Evolutionary conservation across 1,139 yeast species (phyloP).

Genomic region (Casaregolazyma suthepensis): DNA sequence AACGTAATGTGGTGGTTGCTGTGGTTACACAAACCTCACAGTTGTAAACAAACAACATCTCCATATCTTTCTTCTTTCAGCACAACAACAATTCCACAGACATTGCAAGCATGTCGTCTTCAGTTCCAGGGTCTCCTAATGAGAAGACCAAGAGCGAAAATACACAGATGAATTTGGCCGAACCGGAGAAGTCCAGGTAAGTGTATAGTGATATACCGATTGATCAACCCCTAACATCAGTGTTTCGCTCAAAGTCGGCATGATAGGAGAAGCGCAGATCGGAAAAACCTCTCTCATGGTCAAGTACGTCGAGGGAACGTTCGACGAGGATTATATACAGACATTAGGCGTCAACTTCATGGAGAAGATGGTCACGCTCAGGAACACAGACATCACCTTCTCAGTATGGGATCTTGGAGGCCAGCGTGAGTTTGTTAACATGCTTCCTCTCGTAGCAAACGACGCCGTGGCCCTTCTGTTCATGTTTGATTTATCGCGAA

Average conservation of each 20-base stretch:
- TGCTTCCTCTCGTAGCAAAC: conserved; percentile 89
- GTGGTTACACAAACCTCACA: neutral
- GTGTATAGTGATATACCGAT: neutral
- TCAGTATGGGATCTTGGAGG: conserved; percentile 98
- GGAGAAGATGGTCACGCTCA: conserved; percentile 82
- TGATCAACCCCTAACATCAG: conserved; percentile 13
- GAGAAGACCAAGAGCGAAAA: neutral
- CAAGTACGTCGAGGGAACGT: conserved; percentile 90
- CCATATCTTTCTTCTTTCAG: neutral
- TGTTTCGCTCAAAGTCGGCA: conserved; percentile 84
- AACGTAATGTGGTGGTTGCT: neutral
- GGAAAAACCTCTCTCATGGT: conserved; percentile 98
- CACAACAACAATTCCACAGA: neutral
- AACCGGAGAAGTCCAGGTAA: conserved; percentile 14
- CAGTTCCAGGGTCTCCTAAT: neutral
- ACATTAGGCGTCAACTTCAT: conserved; percentile 93
- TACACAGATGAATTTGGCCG: conserved; percentile 13
- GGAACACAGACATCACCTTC: conserved; percentile 85
- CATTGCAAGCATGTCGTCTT: neutral
- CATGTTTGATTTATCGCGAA: conserved; percentile 87
- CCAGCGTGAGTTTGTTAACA: conserved; percentile 89
- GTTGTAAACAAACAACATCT: neutral
- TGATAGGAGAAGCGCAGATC: conserved; percentile 96
- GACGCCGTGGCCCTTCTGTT: conserved; percentile 92
- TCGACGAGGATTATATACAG: conserved; percentile 88